These are phyloP conservation scores for Penicillium occitanis DNA, from an alignment of 2,329 filamentous ascomycete species.

Conservation along the genomic window DNA sequence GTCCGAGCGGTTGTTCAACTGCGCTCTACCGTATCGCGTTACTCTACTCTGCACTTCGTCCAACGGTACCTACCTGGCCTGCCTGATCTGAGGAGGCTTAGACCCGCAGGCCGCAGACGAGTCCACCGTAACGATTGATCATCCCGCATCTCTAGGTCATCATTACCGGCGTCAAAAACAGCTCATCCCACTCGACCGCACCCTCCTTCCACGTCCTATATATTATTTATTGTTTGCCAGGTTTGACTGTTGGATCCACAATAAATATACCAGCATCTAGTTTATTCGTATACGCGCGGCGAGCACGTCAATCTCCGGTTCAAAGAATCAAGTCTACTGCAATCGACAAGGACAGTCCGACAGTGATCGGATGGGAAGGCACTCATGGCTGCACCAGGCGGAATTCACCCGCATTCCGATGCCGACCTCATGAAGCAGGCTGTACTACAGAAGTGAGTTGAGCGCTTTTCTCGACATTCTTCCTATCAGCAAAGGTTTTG, in stretches of 20 bases:
- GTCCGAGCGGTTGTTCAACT: background rate
- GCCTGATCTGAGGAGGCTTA: slow-evolving; percentile 14
- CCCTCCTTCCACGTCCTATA: background rate
- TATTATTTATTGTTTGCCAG: background rate
- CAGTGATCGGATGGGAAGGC: slow-evolving; percentile 38
- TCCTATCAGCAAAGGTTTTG: background rate
- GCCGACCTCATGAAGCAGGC: slow-evolving; percentile 60
- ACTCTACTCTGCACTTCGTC: slow-evolving; percentile 6
- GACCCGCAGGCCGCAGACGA: slow-evolving; percentile 15
- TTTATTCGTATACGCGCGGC: slow-evolving; percentile 9
- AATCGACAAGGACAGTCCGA: slow-evolving; percentile 7
- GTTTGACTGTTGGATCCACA: background rate
- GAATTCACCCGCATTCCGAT: slow-evolving; percentile 53
- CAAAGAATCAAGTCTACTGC: background rate
- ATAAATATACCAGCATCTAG: background rate
- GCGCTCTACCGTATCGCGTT: background rate
- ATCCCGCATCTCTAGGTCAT: slow-evolving; percentile 42
- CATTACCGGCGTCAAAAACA: slow-evolving; percentile 25
- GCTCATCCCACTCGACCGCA: background rate
- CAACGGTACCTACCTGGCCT: slow-evolving; percentile 20
- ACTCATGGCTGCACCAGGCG: slow-evolving; percentile 47
- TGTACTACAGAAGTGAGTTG: slow-evolving; percentile 58
- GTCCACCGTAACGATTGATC: slow-evolving; percentile 22
- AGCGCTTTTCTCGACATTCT: slow-evolving; percentile 20
- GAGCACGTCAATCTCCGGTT: background rate